Conservation (phyloP, 768 basidiomycete genomes). For the Boletus huronensis region DNA sequence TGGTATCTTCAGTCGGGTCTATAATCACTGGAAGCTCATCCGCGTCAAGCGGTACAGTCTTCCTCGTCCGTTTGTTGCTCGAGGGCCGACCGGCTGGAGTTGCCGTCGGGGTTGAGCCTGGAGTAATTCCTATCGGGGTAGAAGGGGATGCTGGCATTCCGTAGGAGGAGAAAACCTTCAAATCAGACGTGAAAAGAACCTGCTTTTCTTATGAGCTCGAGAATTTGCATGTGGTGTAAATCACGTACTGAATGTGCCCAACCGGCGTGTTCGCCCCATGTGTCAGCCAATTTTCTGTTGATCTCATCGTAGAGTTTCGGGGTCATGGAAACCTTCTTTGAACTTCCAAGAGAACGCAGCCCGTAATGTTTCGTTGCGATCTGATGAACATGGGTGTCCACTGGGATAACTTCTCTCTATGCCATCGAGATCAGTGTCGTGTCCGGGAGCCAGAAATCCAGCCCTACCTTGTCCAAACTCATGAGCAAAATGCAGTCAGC, state of each 20-base stretch:
- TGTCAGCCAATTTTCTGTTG: conserved; percentile 49
- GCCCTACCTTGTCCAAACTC: conserved; percentile 80
- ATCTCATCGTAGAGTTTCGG: conserved; percentile 76
- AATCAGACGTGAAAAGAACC: conserved; percentile 74
- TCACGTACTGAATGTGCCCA: conserved; percentile 81
- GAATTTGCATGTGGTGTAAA: not conserved
- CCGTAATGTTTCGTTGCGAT: conserved; percentile 82
- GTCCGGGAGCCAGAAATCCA: not conserved
- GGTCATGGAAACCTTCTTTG: conserved; percentile 60
- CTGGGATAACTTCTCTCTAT: conserved; percentile 85
- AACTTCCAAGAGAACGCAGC: conserved; percentile 41
- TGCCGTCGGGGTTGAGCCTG: conserved; percentile 25
- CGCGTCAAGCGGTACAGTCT: conserved; percentile 5
- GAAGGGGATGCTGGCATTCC: conserved; percentile 38
- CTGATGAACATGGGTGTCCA: conserved; percentile 94
- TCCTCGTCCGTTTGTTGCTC: conserved; percentile 34
- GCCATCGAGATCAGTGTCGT: conserved; percentile 2
- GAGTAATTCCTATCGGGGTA: conserved; percentile 6
- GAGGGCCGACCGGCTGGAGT: conserved; percentile 32
- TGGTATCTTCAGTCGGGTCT: conserved; percentile 7
- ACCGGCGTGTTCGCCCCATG: conserved; percentile 86
- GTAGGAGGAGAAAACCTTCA: conserved; percentile 63
- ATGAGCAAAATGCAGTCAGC: conserved; percentile 93
- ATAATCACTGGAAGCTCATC: conserved; percentile 11
- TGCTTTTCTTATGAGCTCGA: conserved; percentile 23